A percentile compares a stretch with the other conserved stretches of the same genome.
phyloP scores from a whole-genome alignment of 495 filamentous ascomycete species.

The Penicillium arizonense region DNA sequence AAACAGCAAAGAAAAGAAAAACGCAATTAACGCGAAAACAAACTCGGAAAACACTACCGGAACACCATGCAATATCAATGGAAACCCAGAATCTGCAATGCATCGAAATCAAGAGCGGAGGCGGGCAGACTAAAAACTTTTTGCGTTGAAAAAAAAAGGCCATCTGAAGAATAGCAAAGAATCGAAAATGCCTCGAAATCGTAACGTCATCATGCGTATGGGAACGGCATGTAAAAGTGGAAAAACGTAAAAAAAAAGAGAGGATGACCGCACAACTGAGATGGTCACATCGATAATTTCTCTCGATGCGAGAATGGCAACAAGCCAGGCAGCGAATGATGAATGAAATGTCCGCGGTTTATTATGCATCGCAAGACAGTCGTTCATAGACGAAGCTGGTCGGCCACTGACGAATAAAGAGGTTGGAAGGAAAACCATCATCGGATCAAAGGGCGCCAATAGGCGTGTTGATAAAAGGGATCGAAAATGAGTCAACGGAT shows the following conservation, averaged over 20 bases:
- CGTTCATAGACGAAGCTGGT: slow-evolving; percentile 2
- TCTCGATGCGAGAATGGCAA: slow-evolving; percentile 6
- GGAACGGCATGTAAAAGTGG: slow-evolving; percentile 1
- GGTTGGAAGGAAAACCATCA: slow-evolving; percentile 5
- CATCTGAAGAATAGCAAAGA: slow-evolving; percentile 22
- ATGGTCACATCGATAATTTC: slow-evolving; percentile 17
- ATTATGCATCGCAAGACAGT: slow-evolving; percentile 41
- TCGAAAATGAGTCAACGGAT: slow-evolving; percentile 13
- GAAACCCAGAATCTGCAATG: slow-evolving; percentile 23
- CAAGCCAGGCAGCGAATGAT: slow-evolving; percentile 5
- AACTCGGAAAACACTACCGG: slow-evolving; percentile 5
- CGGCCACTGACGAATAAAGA: slow-evolving; percentile 1
- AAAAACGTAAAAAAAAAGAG: slow-evolving; percentile 2
- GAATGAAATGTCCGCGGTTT: slow-evolving; percentile 36
- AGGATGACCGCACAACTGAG: slow-evolving; percentile 10
- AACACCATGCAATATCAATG: slow-evolving; percentile 27
- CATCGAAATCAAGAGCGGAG: slow-evolving; percentile 19
- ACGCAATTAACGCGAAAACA: background rate
- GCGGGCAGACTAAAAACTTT: slow-evolving; percentile 26
- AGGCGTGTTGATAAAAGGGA: slow-evolving; percentile 11
- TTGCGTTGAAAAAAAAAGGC: slow-evolving; percentile 16
- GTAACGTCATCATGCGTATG: slow-evolving; percentile 27
- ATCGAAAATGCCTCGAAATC: slow-evolving; percentile 30
- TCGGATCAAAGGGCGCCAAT: slow-evolving; percentile 14
- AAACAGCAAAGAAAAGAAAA: slow-evolving; percentile 9